phyloP scores from a whole-genome alignment of 805 yeast genomes.

The Sugiyamaella floridensis region DNA sequence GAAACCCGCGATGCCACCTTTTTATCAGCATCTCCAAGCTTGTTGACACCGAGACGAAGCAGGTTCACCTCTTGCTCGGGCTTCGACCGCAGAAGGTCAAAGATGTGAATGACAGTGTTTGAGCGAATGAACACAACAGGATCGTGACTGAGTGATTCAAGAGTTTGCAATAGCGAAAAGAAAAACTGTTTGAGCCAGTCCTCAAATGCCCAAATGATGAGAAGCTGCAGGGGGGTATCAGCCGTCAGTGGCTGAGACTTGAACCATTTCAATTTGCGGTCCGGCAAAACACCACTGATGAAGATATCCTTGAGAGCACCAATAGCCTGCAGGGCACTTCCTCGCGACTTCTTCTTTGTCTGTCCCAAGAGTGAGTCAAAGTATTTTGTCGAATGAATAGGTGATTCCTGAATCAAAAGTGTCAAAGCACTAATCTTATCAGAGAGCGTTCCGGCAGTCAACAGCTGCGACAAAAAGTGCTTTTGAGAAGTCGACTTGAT shows the following conservation, averaged over 20 bases:
- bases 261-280: conserved; percentile 73
- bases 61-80: conserved; percentile 97
- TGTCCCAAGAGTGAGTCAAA: conserved; percentile 68
- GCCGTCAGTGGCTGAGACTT: conserved; percentile 59
- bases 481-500: conserved; percentile 72
- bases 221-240: conserved; percentile 43
- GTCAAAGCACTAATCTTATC: conserved; percentile 96
- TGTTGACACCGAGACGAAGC: conserved; percentile 82
- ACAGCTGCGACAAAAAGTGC: conserved; percentile 80
- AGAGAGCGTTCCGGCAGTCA: conserved; percentile 85
- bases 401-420: conserved; percentile 88
- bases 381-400: conserved; percentile 79
- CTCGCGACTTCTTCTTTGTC: conserved; percentile 87
- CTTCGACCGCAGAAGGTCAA: conserved; percentile 71
- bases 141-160: conserved; percentile 79
- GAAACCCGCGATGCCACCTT: conserved; percentile 88
- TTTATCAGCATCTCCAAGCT: conserved; percentile 86
- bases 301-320: conserved; percentile 86
- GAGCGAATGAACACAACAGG: conserved; percentile 82
- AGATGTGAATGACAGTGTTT: conserved; percentile 66
- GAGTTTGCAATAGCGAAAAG: conserved; percentile 65
- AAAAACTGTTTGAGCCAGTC: conserved; percentile 75
- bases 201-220: conserved; percentile 78
- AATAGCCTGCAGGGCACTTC: conserved; percentile 84
- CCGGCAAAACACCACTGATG: conserved; percentile 72